Conservation (phyloP, 192 early-diverging fungal species). For the Chytriomyces confervae region DNA sequence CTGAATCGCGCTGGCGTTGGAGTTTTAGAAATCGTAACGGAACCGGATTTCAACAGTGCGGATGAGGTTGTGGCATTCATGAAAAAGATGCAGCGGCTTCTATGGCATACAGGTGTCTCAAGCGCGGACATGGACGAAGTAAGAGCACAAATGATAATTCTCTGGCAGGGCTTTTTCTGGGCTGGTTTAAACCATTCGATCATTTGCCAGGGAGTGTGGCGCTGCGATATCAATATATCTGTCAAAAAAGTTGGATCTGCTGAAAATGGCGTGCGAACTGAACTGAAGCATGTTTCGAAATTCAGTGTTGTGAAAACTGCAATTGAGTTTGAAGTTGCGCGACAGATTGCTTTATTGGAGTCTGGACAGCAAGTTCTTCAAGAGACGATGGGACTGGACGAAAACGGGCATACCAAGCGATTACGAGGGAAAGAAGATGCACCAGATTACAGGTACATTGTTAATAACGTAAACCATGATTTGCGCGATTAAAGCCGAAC, state of each 20-base stretch:
- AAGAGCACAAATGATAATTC: background rate
- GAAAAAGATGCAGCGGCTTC: constrained; percentile 76
- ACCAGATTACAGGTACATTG: constrained; percentile 74
- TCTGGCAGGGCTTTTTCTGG: background rate
- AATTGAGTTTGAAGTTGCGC: constrained; percentile 77
- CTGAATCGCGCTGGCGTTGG: constrained; percentile 87
- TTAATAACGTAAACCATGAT: no score
- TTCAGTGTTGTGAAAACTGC: constrained; percentile 46
- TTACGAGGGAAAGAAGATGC: constrained; percentile 84
- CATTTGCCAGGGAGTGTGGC: constrained; percentile 71
- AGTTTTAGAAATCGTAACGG: constrained; percentile 90
- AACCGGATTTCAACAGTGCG: constrained; percentile 80
- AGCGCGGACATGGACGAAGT: constrained; percentile 87
- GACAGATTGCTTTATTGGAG: constrained; percentile 72
- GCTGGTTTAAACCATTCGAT: background rate
- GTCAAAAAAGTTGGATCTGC: constrained; percentile 45
- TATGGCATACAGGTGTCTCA: constrained; percentile 74
- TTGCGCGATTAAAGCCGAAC: no score
- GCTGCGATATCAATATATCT: constrained; percentile 94
- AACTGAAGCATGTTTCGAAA: constrained; percentile 52
- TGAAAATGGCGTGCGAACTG: constrained; percentile 33
- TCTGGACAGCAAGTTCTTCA: constrained; percentile 59
- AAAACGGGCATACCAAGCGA: constrained; percentile 66
- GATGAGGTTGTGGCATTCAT: constrained; percentile 76
- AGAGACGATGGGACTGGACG: constrained; percentile 87